phyloP scores from a whole-genome alignment of 164 flowering plant genomes.

The Aristolochia californica region DNA sequence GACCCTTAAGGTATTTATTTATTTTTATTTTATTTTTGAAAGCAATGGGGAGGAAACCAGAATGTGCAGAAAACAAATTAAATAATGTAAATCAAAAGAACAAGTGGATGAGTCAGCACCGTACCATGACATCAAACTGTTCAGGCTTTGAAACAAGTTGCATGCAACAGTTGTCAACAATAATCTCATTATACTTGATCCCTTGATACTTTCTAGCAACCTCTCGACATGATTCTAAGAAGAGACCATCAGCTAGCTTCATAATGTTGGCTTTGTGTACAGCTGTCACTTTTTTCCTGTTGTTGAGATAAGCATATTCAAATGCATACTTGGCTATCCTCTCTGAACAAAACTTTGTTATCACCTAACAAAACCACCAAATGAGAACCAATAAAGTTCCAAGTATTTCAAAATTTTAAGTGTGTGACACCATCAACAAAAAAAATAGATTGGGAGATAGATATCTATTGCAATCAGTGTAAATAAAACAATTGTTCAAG shows the following conservation, averaged over 20 bases:
- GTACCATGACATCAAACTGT: constrained; percentile 97
- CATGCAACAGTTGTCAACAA: constrained; percentile 97
- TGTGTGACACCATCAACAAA: too few relatives aligned
- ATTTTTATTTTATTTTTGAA: too few relatives aligned
- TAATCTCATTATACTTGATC: constrained; percentile 75
- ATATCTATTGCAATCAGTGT: too few relatives aligned
- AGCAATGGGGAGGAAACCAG: too few relatives aligned
- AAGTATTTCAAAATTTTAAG: too few relatives aligned
- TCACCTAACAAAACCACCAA: constrained; percentile 47
- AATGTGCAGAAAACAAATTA: too few relatives aligned
- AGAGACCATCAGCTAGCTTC: constrained; percentile 95
- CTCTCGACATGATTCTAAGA: constrained; percentile 88
- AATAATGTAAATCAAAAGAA: too few relatives aligned
- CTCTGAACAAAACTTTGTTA: constrained; percentile 94
- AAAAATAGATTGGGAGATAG: too few relatives aligned
- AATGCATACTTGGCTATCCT: constrained; percentile 84
- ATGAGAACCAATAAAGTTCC: constrained; percentile 6
- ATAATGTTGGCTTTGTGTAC: constrained; percentile 97
- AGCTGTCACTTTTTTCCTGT: constrained; percentile 85
- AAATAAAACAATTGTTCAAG: too few relatives aligned
- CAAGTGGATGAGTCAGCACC: constrained; percentile 1
- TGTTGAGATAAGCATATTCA: constrained; percentile 85
- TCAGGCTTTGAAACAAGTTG: constrained; percentile 96
- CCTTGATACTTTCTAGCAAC: constrained; percentile 75
- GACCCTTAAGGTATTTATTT: too few relatives aligned